Base-by-base conservation (phyloP, 306 rosid genomes). In the Myrica gale region DNA sequence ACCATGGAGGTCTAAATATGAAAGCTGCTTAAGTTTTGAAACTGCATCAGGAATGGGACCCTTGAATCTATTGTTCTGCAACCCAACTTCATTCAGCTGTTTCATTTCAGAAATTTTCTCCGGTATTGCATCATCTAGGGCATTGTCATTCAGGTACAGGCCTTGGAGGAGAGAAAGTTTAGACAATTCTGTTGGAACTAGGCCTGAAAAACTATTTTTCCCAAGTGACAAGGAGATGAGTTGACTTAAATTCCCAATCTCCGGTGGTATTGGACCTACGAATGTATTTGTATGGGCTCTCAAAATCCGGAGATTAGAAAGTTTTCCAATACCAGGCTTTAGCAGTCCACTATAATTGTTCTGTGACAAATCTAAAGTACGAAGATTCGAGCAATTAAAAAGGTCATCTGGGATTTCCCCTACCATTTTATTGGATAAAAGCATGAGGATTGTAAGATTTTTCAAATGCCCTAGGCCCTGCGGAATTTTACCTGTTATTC, bases 381-480 rank as follows among this genome's bases (percentile, higher is more conserved):
- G 61, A 73, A 93, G 96, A 47, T 80, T 82, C 58, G 93, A 82
- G 85, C 97, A 93, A 76, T 89, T 85, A 76, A 85, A 91, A 63
- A 93, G 80, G 84, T 85, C 90, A 62, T 91, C 87, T 17, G 98
- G 98, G 84, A 91, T 85, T 84, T 87, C 88, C n/a, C 98, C 98
- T 11, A 75, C 76, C 85, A 93, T 5, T 73, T 81, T 84, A 80
- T 93, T 93, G 44, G 76, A 26, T 43, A 71, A 8, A 58, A 93
- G 74, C 17, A 84, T 52, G 50, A 93, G 43, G 84, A 72, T 69
- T 73, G 90, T 90, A 56, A 93, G 95, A 84, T 89, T 90, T n/a
- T 57, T 87, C 58, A 89, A 44, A 74, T 89, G 79, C 42, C 89
- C 83, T 26, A 89, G 87, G 6, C 93, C 96, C 72, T 57, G 72